Percentiles rank a stretch among this genome's conserved stretches.
Evolutionary conservation across 225 moss, liverwort and hornwort species (phyloP).

Genomic region (Polytrichum formosum): DNA sequence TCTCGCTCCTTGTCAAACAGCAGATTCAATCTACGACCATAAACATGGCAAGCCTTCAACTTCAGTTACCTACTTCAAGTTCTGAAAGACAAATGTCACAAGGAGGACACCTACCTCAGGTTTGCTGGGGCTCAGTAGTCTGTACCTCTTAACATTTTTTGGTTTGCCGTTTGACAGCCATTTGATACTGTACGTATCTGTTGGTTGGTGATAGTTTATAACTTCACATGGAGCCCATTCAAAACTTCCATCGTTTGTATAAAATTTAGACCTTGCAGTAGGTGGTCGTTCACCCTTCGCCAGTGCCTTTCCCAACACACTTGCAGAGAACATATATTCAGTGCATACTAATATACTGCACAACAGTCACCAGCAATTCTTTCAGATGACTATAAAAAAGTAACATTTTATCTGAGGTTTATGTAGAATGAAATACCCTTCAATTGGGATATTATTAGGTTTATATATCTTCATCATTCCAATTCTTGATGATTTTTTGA

Average conservation of each 20-base stretch:
- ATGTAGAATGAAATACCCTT: too few relatives aligned
- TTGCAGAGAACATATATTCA: constrained; percentile 5
- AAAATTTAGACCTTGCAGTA: constrained; percentile 56
- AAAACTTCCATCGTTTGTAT: constrained; percentile 47
- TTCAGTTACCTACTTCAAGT: background rate
- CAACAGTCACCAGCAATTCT: background rate
- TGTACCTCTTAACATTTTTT: constrained; percentile 54
- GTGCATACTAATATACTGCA: background rate
- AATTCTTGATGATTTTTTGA: too few relatives aligned
- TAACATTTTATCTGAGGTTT: background rate
- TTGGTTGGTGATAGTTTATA: constrained; percentile 31
- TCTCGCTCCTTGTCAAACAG: constrained; percentile 62
- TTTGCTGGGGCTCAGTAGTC: background rate
- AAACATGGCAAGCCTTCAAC: background rate
- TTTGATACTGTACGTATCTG: constrained; percentile 48
- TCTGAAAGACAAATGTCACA: background rate
- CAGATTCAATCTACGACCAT: constrained; percentile 54
- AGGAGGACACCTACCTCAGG: background rate
- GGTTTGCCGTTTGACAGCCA: constrained; percentile 54
- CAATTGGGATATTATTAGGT: too few relatives aligned
- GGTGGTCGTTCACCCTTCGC: constrained; percentile 37
- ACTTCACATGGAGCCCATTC: constrained; percentile 55
- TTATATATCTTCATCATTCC: too few relatives aligned
- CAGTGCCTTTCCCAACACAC: constrained; percentile 38
- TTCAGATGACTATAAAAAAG: too few relatives aligned